Base-by-base conservation (phyloP, 345 rosid genomes). In the Populus euphratica region DNA sequence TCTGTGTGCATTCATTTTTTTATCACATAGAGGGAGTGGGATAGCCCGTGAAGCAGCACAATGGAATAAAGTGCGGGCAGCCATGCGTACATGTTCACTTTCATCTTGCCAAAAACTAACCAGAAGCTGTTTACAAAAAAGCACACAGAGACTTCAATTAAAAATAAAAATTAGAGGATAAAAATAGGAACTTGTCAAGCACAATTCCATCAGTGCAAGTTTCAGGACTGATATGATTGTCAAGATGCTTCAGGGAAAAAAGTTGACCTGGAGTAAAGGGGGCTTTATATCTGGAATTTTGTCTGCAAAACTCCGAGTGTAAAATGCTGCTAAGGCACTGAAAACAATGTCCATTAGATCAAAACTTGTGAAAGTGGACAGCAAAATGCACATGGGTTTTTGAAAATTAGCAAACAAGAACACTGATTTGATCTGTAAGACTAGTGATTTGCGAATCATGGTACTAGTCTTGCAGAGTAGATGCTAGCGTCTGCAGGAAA, bases 61-160 rank as follows among this genome's bases (percentile, higher is more conserved):
- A 82, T 94, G 98, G 84, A 91, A 94, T 84, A 94, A 78, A 76
- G 97, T 90, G 59, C 97, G 88, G 69, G 98, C 92, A 83, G 97
- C 97, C 98, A 94, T 94, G 44, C 97, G 90, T 21, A 94, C 89
- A 81, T 91, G 94, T 68, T 94, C 96, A 78, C 93, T 91, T 70
- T 86, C 91, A 81, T 91, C 93, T 91, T 92, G 97, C 98, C 98
- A 94, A 88, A 91, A 94, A 79, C 97, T 91, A 75, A 91, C 97
- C 79, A 94, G 82, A 78, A 94, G 93, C 96, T 92, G 90, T 81
- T 65, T 21, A 16, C 38, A 66, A 83, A 74, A 63, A 71, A 33
- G 36, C 36, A 64, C 35, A 76, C 47, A 61, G 68, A 63, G 56
- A 76, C 36, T 36, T 25, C 18, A 70, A 18, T 38, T 23, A 31